Conservation (phyloP, 805 yeast species). For the Candida tibetensis region DNA sequence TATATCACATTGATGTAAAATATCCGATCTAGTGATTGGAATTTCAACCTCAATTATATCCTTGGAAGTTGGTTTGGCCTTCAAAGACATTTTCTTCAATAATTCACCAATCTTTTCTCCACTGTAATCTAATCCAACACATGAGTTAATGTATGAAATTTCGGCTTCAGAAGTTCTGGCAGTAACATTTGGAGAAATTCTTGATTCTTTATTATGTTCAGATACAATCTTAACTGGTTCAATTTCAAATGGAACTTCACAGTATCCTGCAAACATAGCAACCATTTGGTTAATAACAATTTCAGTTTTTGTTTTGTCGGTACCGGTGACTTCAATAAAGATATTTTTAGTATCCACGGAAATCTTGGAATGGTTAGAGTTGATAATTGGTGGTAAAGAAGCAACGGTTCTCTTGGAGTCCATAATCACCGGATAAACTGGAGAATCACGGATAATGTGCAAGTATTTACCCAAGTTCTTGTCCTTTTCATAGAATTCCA, state of each 20-base stretch:
- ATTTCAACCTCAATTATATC: conserved; percentile 62
- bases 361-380: conserved; percentile 87
- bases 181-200: conserved; percentile 70
- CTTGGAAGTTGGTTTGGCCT: conserved; percentile 50
- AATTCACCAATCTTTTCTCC: conserved; percentile 66
- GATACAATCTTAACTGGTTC: conserved; percentile 89
- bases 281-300: conserved; percentile 88
- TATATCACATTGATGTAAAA: conserved; percentile 94
- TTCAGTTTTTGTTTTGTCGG: conserved; percentile 91
- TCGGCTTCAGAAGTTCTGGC: conserved; percentile 74
- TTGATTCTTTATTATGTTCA: conserved; percentile 71
- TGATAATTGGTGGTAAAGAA: conserved; percentile 96
- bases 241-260: conserved; percentile 73
- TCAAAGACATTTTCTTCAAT: conserved; percentile 77
- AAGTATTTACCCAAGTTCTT: conserved; percentile 86
- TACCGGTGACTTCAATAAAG: conserved; percentile 91
- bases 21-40: conserved; percentile 95
- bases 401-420: conserved; percentile 76
- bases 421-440: conserved; percentile 85
- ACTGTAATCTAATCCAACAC: conserved; percentile 77
- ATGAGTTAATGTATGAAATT: conserved; percentile 81
- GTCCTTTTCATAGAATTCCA: conserved; percentile 89
- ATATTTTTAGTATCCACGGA: conserved; percentile 81
- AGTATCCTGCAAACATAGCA: conserved; percentile 93
- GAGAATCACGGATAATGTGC: conserved; percentile 82